Conservation (phyloP, 2,329 filamentous ascomycete genomes). For the Colletotrichum chrysophilum region DNA sequence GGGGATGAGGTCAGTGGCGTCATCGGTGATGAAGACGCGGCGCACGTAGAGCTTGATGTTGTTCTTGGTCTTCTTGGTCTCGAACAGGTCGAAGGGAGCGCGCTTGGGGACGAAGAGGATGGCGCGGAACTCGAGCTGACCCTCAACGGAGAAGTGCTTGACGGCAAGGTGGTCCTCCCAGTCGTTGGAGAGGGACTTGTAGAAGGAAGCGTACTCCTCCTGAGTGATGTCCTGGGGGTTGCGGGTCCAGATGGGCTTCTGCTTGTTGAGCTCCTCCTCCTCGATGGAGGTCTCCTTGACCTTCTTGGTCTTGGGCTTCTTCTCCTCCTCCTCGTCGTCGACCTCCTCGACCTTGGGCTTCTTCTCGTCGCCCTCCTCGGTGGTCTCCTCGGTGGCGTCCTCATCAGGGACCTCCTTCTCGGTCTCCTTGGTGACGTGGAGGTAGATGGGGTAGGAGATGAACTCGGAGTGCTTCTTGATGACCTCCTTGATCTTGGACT, state of each 20-base stretch:
- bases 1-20: conserved; percentile 97
- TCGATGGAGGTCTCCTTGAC: conserved; percentile 98
- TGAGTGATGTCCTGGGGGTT: conserved; percentile 94
- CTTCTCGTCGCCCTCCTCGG: conserved; percentile 79
- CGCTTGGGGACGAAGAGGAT: conserved; percentile 99
- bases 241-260: conserved; percentile 99
- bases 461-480: conserved; percentile 99
- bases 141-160: conserved; percentile 99
- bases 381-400: conserved; percentile 74
- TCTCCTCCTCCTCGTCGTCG: conserved; percentile 85
- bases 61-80: conserved; percentile 99
- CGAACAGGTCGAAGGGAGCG: conserved; percentile 98
- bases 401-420: conserved; percentile 99
- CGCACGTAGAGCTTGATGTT: conserved; percentile 99
- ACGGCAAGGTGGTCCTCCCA: conserved; percentile 99
- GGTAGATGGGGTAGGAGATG: conserved; percentile 99
- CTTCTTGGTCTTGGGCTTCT: conserved; percentile 99
- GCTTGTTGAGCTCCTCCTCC: conserved; percentile 99
- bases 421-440: conserved; percentile 98
- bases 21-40: conserved; percentile 99
- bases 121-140: conserved; percentile 99
- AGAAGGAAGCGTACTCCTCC: conserved; percentile 99
- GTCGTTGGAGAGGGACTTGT: conserved; percentile 99
- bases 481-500: conserved; percentile 99
- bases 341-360: conserved; percentile 96